Evolutionary conservation across 179 eudicot genomes (phyloP).

Genomic region (Beta corolliflora): DNA sequence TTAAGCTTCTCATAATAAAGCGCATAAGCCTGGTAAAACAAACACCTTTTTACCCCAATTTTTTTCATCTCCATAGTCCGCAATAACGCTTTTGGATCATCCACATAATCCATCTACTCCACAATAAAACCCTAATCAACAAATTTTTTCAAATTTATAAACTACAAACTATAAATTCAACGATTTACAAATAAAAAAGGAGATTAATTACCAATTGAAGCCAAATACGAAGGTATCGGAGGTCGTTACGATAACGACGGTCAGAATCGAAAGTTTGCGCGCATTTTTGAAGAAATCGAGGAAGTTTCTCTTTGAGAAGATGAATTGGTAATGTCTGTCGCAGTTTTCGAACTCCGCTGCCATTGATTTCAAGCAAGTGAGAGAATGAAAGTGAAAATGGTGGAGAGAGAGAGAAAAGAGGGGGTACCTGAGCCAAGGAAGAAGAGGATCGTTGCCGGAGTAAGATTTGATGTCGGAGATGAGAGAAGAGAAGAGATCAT

Average conservation of each 20-base stretch:
- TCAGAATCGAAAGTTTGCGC: conserved; percentile 69
- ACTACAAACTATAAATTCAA: not conserved
- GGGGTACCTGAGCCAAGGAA: conserved; percentile 84
- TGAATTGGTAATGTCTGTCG: conserved; percentile 54
- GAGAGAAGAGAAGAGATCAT: conserved; percentile 61
- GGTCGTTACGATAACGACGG: conserved; percentile 67
- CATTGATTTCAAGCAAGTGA: not conserved
- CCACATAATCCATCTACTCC: conserved; percentile 90
- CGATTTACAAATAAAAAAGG: not conserved
- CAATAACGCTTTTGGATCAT: conserved; percentile 74
- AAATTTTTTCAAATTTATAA: too few species aligned
- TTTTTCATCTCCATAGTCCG: conserved; percentile 63
- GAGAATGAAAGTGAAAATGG: not conserved
- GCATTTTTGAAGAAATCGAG: conserved; percentile 92
- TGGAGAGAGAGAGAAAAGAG: not conserved
- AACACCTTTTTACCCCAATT: conserved; percentile 63
- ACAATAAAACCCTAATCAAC: conserved; percentile 27
- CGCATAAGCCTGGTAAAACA: conserved; percentile 90
- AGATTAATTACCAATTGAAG: conserved; percentile 59
- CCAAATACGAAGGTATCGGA: conserved; percentile 88
- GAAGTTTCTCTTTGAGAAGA: conserved; percentile 73
- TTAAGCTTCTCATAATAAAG: conserved; percentile 88
- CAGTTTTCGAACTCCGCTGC: conserved; percentile 78
- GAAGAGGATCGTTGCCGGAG: conserved; percentile 77
- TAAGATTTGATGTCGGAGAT: conserved; percentile 80